Conservation (phyloP, 495 filamentous ascomycete species). For the Umbilicaria muhlenbergii region DNA sequence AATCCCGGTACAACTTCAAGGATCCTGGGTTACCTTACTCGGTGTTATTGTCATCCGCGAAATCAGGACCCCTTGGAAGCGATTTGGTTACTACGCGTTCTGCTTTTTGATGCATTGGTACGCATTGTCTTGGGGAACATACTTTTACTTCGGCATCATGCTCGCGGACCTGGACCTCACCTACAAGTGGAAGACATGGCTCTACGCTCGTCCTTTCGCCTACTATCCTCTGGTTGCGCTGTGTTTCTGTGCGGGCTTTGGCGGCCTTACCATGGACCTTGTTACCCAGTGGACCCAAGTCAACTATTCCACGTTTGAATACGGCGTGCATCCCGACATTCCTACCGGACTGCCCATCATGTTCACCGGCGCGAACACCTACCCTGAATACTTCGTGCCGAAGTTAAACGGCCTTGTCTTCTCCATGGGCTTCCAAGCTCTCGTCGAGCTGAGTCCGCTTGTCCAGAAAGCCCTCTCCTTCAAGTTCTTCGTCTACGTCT, state of each 20-base stretch:
- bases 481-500: constrained; percentile 19
- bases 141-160: constrained; percentile 23
- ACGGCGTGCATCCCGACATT: constrained; percentile 22
- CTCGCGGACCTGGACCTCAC: constrained; percentile 26
- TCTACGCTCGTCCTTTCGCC: constrained; percentile 11
- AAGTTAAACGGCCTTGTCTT: constrained; percentile 24
- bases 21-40: constrained; percentile 20
- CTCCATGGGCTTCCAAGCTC: constrained; percentile 18
- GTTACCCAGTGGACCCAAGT: constrained; percentile 14
- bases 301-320: constrained; percentile 18
- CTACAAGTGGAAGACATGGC: constrained; percentile 21
- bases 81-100: constrained; percentile 23
- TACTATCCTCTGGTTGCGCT: constrained; percentile 18
- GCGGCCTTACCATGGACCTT: constrained; percentile 17
- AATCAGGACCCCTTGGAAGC: constrained; percentile 29
- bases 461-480: constrained; percentile 19
- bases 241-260: constrained; percentile 10
- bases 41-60: constrained; percentile 23
- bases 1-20: constrained; percentile 27
- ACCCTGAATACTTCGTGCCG: constrained; percentile 24
- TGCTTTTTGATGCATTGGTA: constrained; percentile 25
- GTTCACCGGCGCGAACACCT: constrained; percentile 13
- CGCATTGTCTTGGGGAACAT: constrained; percentile 22
- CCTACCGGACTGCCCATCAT: constrained; percentile 15
- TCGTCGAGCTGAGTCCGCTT: constrained; percentile 21